A percentile compares a stretch with the other conserved stretches of the same genome.
Evolutionary conservation across 768 basidiomycete species (phyloP).

Genomic region (Sporobolomyces roseus): DNA sequence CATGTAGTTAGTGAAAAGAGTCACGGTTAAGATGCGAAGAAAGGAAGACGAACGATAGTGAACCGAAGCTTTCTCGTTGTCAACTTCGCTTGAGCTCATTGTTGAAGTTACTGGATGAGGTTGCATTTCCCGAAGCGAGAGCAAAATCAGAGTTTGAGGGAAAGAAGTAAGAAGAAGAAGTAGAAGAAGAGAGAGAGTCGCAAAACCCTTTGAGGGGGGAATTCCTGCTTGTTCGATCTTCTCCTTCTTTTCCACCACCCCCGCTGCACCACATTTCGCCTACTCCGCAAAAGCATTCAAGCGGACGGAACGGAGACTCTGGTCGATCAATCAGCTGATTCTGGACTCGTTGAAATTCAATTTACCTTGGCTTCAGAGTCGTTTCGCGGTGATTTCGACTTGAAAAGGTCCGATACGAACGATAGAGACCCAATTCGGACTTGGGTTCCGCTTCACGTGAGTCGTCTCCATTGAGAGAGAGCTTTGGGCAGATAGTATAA

Average conservation of each 20-base stretch:
- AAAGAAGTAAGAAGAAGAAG: not conserved
- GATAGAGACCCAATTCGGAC: too few relatives aligned
- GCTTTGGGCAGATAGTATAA: too few relatives aligned
- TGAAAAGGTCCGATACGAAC: too few relatives aligned
- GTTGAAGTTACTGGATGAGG: not conserved
- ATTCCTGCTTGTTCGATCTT: not conserved
- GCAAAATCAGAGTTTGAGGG: too few relatives aligned
- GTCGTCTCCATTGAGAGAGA: too few relatives aligned
- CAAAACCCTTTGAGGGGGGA: not conserved
- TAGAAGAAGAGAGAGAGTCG: not conserved
- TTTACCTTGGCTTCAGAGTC: too few relatives aligned
- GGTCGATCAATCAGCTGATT: too few relatives aligned
- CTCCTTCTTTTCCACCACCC: not conserved
- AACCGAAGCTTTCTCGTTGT: constrained; percentile 12
- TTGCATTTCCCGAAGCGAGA: not conserved
- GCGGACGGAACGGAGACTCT: too few relatives aligned
- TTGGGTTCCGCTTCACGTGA: too few relatives aligned
- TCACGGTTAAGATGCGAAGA: not conserved
- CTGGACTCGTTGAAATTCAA: too few relatives aligned
- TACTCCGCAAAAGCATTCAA: constrained; percentile 13
- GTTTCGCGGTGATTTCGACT: too few relatives aligned
- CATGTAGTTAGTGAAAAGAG: not conserved
- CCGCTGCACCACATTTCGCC: not conserved
- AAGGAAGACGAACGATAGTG: not conserved
- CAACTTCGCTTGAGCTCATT: not conserved